phyloP scores from a whole-genome alignment of 1,284 basidiomycete species.

The Ustilago cynodontis region DNA sequence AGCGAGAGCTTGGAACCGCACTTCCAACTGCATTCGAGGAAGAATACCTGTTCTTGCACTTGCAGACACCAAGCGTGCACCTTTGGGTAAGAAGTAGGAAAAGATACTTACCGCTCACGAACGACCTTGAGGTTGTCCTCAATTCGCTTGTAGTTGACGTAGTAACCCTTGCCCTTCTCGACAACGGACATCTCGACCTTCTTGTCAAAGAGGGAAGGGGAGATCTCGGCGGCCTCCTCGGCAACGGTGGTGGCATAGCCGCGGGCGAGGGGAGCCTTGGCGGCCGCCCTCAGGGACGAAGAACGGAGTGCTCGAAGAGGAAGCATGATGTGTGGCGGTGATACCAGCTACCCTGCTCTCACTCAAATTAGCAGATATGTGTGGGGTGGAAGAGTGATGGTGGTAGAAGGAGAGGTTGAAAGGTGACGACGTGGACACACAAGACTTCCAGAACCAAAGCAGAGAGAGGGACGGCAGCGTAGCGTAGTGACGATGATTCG shows the following conservation, averaged over 20 bases:
- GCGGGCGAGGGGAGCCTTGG: constrained; percentile 57
- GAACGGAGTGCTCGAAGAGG: constrained; percentile 55
- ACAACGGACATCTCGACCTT: constrained; percentile 69
- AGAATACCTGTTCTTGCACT: too few relatives aligned
- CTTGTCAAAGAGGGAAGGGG: constrained; percentile 62
- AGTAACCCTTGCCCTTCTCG: constrained; percentile 69
- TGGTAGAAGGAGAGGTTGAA: constrained; percentile 17
- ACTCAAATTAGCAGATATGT: constrained; percentile 19
- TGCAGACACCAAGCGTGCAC: background rate
- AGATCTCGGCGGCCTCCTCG: constrained; percentile 64
- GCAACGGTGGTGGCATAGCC: constrained; percentile 67
- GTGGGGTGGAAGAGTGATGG: constrained; percentile 14
- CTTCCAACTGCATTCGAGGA: too few relatives aligned
- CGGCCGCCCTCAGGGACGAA: constrained; percentile 52
- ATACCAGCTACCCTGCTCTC: constrained; percentile 53
- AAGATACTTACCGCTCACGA: constrained; percentile 58
- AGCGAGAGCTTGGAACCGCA: too few relatives aligned
- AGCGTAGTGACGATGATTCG: constrained; percentile 12
- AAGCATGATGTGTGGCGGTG: constrained; percentile 49
- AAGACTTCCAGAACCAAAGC: too few relatives aligned
- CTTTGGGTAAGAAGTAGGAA: background rate
- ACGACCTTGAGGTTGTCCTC: constrained; percentile 69
- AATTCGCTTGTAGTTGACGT: constrained; percentile 69
- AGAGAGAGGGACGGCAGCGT: constrained; percentile 2
- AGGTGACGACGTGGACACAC: constrained; percentile 4